Conservation (phyloP, 495 filamentous ascomycete species). For the Schizothecium vesticola region DNA sequence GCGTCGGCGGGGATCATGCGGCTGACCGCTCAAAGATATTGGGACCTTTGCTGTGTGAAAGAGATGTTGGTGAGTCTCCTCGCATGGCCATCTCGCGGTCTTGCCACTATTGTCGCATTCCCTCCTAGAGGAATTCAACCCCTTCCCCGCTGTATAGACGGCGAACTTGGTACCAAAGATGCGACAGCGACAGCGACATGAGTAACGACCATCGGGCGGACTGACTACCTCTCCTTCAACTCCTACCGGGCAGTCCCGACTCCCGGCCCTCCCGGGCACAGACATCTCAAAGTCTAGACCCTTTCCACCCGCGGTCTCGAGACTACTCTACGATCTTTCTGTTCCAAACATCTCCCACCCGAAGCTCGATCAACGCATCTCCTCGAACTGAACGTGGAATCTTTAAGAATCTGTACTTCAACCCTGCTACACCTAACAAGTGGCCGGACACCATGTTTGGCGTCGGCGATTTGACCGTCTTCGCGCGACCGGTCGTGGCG, state of each 20-base stretch:
- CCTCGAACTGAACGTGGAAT: neutral
- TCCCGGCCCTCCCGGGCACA: neutral
- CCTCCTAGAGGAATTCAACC: neutral
- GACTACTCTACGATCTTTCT: neutral
- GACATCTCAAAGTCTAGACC: neutral
- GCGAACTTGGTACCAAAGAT: neutral
- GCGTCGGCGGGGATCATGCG: neutral
- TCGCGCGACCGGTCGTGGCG: constrained; percentile 7
- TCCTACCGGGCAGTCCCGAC: neutral
- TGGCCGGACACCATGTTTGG: constrained; percentile 18
- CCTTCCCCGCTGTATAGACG: neutral
- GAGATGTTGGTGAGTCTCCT: neutral
- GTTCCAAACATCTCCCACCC: neutral
- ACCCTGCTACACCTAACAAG: neutral
- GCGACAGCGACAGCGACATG: neutral
- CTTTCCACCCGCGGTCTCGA: neutral
- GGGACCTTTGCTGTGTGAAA: neutral
- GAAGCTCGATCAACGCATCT: neutral
- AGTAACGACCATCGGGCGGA: neutral
- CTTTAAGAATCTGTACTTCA: neutral
- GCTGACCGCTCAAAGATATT: neutral
- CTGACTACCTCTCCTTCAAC: neutral
- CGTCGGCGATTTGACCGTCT: constrained; percentile 17
- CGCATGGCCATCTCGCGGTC: too few species aligned
- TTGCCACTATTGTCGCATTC: neutral